Evolutionary conservation across 192 early-diverging fungal genomes (phyloP), one percentile per base, ranked within the genome.

Genomic region (Gryganskiella cystojenkinii): DNA sequence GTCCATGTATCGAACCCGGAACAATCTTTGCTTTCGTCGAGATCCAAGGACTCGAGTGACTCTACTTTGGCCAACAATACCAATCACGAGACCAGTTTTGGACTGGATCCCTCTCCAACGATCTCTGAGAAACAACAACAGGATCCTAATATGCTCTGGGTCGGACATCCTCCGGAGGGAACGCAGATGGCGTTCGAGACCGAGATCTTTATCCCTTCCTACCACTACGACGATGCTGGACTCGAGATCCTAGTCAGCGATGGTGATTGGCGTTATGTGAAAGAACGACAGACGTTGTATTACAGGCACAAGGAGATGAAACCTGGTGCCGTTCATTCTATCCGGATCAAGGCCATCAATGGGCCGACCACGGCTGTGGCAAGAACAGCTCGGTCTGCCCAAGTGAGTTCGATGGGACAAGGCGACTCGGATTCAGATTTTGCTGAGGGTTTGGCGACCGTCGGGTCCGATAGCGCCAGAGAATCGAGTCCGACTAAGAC

Each of bases 171-270:
- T 1, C 53, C 65, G 8, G 65, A 67, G 35, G 73, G 60, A 49
- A 57, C 53, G 17, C 17, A 35, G 10, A 28, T 57, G 53, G 61
- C 67, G 13, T 78, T 78, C 45, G 80, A 85, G 4, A 90, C 90
- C 0, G 93, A 93, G 66, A 83, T 95, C 3, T 94, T 86, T 82
- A 82, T 95, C 10, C 94, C 94, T 22, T 80, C 70, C 31, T 94
- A 87, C 67, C 94, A 95, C 63, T 95, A 90, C 71, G 80, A 81
- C 20, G 67, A 75, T n/a, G 62, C 67, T 6, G 19, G 44, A 5
- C 35, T 93, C 31, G 80, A 86, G 57, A 89, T 95, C 15, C 64
- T 59, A 30, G 89, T 89, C 1, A 86, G 86, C 6, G 90, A 91
- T 75, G 94, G 94, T 1, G 84, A 87, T 46, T 94, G 90, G 88